Conservation (phyloP, 805 yeast genomes). For the Saturnispora sekii region DNA sequence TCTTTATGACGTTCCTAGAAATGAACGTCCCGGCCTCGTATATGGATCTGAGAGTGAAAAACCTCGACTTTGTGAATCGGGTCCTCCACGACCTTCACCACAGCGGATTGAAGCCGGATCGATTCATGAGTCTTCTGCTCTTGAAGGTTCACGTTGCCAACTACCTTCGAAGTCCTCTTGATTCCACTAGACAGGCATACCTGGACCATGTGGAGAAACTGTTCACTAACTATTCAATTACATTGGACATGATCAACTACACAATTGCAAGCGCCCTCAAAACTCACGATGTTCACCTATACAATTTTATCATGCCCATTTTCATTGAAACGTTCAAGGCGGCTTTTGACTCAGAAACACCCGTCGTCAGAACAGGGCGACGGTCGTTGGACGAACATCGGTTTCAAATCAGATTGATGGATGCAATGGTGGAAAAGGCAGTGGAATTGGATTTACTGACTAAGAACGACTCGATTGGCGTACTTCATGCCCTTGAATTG, state of each 20-base stretch:
- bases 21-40: slow-evolving; percentile 7
- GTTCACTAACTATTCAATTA: neutral
- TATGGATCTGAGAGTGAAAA: neutral
- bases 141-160: slow-evolving; percentile 5
- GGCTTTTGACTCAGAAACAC: neutral
- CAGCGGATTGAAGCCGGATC: slow-evolving; percentile 1
- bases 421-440: neutral
- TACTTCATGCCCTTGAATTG: neutral
- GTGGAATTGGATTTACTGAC: neutral
- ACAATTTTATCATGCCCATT: neutral
- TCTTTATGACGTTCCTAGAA: slow-evolving; percentile 2
- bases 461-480: neutral
- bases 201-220: neutral
- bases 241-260: slow-evolving; percentile 2
- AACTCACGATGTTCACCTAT: neutral
- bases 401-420: slow-evolving; percentile 1
- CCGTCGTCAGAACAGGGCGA: neutral
- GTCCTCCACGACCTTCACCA: slow-evolving; percentile 6
- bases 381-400: neutral
- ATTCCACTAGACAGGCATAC: neutral
- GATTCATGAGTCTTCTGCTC: slow-evolving; percentile 7
- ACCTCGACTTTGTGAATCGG: slow-evolving; percentile 1
- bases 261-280: neutral
- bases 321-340: neutral
- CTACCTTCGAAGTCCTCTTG: neutral